Conservation (phyloP, 768 basidiomycete species). For the Podaxis mareebaensis region DNA sequence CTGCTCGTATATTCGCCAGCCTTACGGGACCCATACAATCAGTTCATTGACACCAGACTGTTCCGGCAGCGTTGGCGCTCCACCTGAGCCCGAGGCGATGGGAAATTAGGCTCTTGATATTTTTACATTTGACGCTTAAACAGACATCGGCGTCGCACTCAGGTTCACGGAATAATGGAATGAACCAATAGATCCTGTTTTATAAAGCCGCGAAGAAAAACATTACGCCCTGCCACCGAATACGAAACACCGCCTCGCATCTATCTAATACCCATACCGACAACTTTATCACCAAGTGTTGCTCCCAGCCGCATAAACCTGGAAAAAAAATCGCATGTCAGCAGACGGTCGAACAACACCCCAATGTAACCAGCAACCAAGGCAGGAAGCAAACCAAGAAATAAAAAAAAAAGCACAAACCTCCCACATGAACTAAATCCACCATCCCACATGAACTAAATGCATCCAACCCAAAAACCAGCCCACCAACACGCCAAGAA, state of each 20-base stretch:
- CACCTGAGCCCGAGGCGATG: too few relatives aligned
- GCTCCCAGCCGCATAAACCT: conserved; percentile 31
- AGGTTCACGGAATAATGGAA: neutral
- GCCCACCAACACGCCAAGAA: neutral
- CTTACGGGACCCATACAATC: too few relatives aligned
- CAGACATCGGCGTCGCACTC: neutral
- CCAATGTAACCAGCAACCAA: neutral
- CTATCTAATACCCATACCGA: neutral
- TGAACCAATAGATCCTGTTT: neutral
- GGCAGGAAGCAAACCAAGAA: neutral
- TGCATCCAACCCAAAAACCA: neutral
- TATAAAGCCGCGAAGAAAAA: neutral
- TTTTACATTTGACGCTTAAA: too few relatives aligned
- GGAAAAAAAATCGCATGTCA: conserved; percentile 9
- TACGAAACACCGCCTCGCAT: neutral
- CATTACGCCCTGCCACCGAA: neutral
- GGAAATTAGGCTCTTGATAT: neutral
- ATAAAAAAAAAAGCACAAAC: neutral
- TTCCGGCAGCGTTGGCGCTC: too few relatives aligned
- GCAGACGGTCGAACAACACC: neutral
- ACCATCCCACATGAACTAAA: neutral
- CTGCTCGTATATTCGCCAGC: too few relatives aligned
- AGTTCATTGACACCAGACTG: too few relatives aligned
- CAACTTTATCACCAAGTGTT: conserved; percentile 19
- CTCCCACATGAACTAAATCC: neutral